Evolutionary conservation across 2,329 filamentous ascomycete species (phyloP).

Genomic region (Thielaviopsis punctulata): DNA sequence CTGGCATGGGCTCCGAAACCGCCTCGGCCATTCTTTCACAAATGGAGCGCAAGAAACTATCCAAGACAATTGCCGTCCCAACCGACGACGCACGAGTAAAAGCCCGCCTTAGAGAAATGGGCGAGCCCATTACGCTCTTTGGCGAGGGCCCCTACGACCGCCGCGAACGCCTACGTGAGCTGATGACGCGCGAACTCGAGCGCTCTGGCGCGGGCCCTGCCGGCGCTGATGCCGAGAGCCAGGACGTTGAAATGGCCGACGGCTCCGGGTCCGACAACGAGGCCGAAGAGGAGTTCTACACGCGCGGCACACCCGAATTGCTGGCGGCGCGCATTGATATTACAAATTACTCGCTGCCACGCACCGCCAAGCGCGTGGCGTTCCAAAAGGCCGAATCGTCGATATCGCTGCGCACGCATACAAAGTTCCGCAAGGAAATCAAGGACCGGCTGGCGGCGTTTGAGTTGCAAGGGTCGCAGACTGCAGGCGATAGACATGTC

Average conservation of each 20-base stretch:
- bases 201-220: constrained; percentile 21
- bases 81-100: constrained; percentile 85
- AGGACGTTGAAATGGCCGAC: constrained; percentile 25
- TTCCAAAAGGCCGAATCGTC: constrained; percentile 66
- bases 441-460: constrained; percentile 70
- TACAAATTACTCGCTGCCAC: constrained; percentile 65
- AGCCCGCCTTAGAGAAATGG: constrained; percentile 61
- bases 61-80: constrained; percentile 76
- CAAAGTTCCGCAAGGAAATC: constrained; percentile 78
- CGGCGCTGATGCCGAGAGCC: constrained; percentile 25
- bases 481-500: constrained; percentile 75
- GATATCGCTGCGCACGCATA: constrained; percentile 75
- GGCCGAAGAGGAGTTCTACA: constrained; percentile 89
- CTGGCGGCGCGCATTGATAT: constrained; percentile 63
- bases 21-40: constrained; percentile 73
- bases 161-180: constrained; percentile 67
- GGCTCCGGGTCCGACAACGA: constrained; percentile 35
- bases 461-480: constrained; percentile 86
- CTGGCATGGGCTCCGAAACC: constrained; percentile 59
- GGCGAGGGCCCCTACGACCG: constrained; percentile 77
- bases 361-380: constrained; percentile 58
- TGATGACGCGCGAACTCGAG: constrained; percentile 59
- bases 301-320: constrained; percentile 57
- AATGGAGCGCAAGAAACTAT: constrained; percentile 79
- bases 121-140: constrained; percentile 89